Base-by-base conservation (phyloP, 768 basidiomycete species). In the Trametes meyenii region DNA sequence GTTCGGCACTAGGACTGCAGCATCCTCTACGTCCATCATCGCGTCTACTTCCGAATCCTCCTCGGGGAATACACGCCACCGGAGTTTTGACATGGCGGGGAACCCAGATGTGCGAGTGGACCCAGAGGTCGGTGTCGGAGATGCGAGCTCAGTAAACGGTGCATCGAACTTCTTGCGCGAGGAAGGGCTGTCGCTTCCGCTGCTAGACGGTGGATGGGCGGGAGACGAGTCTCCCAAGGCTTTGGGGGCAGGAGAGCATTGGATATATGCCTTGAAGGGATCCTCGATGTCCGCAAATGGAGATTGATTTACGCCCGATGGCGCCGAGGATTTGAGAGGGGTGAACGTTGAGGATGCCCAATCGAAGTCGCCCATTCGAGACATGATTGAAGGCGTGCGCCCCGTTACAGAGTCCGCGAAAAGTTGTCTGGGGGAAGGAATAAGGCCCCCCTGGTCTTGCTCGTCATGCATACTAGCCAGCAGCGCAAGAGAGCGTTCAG, bases 391-490 rank as follows among this genome's bases (percentile, higher is more conserved):
- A 5, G 62, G 48, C 4, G 62, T 55, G 0, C 63, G 67, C 10
- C 66, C 69, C 5, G 55, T 40, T 23, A 58, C 56, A 7, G 46
- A 33, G 13, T 68, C 67, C 23, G 63, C 62, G 38, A 71, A 67
- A 16, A 68, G 60, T 7, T 65, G 44, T n/a, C 69, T 58, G 10
- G 67, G 61, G 1, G 62, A 62, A 5, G 68, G 63, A 49, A 59
- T 67, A 49, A 56, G 44, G 50, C 56, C 39, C 42, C 63, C 38
- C 46, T 55, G 13, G 52, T 53, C 49, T 26, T 58, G 52, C 3
- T 58, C 57, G 29, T 19, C 46, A 4, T 67, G 68, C 24, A 55
- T 52, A 42, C 29, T 33, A 33, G 61, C 63, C 33, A 53, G 21
- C 42, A 63, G 53, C 38, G 53, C 54, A 29, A 45, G 38, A 26